Evolutionary conservation across 257 asterid genomes (phyloP).

Genomic region (Agastache rugosa): DNA sequence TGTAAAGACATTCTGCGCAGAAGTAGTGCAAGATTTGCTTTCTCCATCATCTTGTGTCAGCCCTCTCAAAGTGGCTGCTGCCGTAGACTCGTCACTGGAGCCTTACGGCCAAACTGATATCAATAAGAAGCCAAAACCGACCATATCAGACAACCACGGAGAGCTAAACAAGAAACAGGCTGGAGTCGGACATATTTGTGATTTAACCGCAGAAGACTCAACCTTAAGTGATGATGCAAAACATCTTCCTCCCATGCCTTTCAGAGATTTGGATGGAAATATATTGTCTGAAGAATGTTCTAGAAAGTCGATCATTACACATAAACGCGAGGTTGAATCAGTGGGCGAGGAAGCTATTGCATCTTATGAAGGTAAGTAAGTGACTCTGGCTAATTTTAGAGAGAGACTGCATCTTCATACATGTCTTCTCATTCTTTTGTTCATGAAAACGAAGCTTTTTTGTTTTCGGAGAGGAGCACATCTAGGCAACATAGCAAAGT

Average conservation of each 20-base stretch:
- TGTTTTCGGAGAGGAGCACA: not conserved
- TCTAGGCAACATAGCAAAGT: not conserved
- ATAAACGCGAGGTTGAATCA: constrained; percentile 29
- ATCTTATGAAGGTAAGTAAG: constrained; percentile 39
- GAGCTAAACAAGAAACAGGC: constrained; percentile 34
- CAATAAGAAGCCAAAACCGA: constrained; percentile 48
- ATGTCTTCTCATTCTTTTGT: not conserved
- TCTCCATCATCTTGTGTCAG: constrained; percentile 53
- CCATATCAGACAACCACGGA: constrained; percentile 36
- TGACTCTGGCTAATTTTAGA: not conserved
- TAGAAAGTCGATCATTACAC: constrained; percentile 12
- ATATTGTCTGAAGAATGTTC: constrained; percentile 33
- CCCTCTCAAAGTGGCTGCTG: constrained; percentile 59
- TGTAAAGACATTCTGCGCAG: constrained; percentile 77
- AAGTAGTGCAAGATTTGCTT: constrained; percentile 73
- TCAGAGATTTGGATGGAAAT: constrained; percentile 38
- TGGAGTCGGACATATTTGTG: no score
- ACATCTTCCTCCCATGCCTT: constrained; percentile 20
- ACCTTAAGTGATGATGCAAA: constrained; percentile 25
- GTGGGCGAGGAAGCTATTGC: constrained; percentile 29
- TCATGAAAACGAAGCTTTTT: not conserved
- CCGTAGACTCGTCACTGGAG: constrained; percentile 54
- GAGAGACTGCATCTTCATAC: not conserved
- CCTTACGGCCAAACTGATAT: constrained; percentile 49
- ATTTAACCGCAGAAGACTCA: no score